Base-by-base conservation (phyloP, 2,329 filamentous ascomycete genomes). In the Colletotrichum abscissum region DNA sequence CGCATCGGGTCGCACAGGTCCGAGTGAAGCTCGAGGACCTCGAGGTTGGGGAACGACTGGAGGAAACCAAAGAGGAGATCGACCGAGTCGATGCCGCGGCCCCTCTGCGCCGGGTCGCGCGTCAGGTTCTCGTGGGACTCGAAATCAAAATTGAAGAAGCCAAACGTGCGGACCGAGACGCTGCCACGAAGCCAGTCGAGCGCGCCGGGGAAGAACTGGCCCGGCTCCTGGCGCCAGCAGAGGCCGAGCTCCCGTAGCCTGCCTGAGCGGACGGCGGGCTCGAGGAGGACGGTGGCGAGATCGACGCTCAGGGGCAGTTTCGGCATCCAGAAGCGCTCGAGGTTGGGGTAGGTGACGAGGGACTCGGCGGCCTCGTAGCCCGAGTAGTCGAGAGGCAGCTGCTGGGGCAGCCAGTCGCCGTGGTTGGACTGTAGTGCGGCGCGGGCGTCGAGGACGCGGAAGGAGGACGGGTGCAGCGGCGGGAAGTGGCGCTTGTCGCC, bases 151-250 rank as follows among this genome's bases (percentile, higher is more conserved):
- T 80, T 72, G 54, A 78, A 82, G 33, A 85, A 58, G 4, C 81
- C 81, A 2, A 85, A 77, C 42, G 77, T 79, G 52, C 74, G 79
- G 33, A 86, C 81, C 2, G 78, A 80, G 24, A 76, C 55, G 1
- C 79, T 76, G 46, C 83, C 83, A 16, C 78, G 76, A 2, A 85
- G 76, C 83, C 84, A 86, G 7, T 73, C 74, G 69, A 82, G 81
- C 1, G 76, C 75, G 19, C 76, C 63, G 14, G 85, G 75, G 66
- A 74, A 75, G 60, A 69, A 73, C 38, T 83, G 80, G 16, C 77
- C 68, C 12, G 73, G 76, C 14, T 77, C 70, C 60, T 70, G 70
- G n/a, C 67, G 60, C 70, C 70, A 73, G 67, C 35, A 78, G 62
- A 22, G 72, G 42, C 3, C 83, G 16, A 84, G 77, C 0, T 80